Evolutionary conservation across 1,139 yeast genomes (phyloP).

Genomic region (Lodderomyces margitis): DNA sequence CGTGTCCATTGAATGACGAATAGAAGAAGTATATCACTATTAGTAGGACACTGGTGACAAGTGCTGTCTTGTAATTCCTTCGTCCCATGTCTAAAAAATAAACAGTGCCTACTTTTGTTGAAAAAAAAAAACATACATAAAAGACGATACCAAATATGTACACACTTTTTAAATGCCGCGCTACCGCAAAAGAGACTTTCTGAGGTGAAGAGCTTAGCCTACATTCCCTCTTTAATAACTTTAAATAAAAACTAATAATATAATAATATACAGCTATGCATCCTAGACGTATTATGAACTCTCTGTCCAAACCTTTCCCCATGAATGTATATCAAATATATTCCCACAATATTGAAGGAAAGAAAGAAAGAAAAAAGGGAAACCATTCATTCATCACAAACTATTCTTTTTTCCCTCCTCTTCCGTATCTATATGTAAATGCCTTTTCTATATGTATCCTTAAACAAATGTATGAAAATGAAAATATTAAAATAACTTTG

Average conservation of each 20-base stretch:
- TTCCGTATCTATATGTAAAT: constrained; percentile 1
- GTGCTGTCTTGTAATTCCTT: background rate
- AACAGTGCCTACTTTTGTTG: background rate
- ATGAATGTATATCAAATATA: constrained; percentile 17
- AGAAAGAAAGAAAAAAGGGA: too few relatives aligned
- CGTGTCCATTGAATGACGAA: background rate
- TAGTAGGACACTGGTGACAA: background rate
- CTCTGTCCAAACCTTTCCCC: constrained; percentile 41
- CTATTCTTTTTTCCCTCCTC: constrained; percentile 1
- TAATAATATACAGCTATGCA: constrained; percentile 17
- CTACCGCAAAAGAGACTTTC: too few relatives aligned
- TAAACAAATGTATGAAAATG: constrained; percentile 4
- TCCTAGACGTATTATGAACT: constrained; percentile 20
- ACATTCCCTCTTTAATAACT: too few relatives aligned
- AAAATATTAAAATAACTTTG: constrained; percentile 1
- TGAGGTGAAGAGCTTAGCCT: too few relatives aligned
- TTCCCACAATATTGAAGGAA: constrained; percentile 21
- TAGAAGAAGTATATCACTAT: background rate
- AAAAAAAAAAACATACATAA: background rate
- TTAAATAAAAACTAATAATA: background rate
- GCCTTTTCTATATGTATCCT: constrained; percentile 6
- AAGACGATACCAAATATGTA: too few relatives aligned
- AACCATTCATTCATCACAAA: background rate
- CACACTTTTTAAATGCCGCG: too few relatives aligned
- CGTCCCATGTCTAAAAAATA: background rate